phyloP scores from a whole-genome alignment of 371 early-diverging fungal species.

The Lichtheimia ramosa region DNA sequence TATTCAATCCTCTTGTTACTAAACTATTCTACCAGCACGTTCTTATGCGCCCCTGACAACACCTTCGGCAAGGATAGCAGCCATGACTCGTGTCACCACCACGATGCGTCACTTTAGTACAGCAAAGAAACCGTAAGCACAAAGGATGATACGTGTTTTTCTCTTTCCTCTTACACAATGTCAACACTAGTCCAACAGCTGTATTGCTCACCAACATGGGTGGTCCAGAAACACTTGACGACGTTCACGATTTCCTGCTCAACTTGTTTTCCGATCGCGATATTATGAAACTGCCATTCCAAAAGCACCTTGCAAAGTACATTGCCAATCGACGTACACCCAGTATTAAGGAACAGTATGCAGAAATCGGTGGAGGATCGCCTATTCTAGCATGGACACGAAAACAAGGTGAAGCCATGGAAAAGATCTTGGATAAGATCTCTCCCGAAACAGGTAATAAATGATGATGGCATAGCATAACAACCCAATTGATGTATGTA shows the following conservation, averaged over 20 bases:
- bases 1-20: too few species aligned
- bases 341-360: constrained; percentile 88
- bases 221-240: constrained; percentile 79
- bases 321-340: constrained; percentile 88
- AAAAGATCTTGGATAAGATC: constrained; percentile 69
- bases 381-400: constrained; percentile 92
- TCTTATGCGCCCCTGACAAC: too few species aligned
- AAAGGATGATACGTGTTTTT: not conserved
- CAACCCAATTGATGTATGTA: not conserved
- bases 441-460: constrained; percentile 76
- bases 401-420: constrained; percentile 82
- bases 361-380: constrained; percentile 92
- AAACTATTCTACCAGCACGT: too few species aligned
- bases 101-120: not conserved
- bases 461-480: not conserved
- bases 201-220: constrained; percentile 93
- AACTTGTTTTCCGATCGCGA: constrained; percentile 94
- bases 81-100: not conserved
- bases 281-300: constrained; percentile 89
- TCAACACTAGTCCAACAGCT: constrained; percentile 60
- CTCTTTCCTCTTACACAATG: not conserved
- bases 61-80: too few species aligned
- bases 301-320: constrained; percentile 68
- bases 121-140: constrained; percentile 1
- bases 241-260: constrained; percentile 81